These are phyloP conservation scores for Sarcocystis neurona DNA, from an alignment of 169 alveolate genomes.

Conservation along the genomic window DNA sequence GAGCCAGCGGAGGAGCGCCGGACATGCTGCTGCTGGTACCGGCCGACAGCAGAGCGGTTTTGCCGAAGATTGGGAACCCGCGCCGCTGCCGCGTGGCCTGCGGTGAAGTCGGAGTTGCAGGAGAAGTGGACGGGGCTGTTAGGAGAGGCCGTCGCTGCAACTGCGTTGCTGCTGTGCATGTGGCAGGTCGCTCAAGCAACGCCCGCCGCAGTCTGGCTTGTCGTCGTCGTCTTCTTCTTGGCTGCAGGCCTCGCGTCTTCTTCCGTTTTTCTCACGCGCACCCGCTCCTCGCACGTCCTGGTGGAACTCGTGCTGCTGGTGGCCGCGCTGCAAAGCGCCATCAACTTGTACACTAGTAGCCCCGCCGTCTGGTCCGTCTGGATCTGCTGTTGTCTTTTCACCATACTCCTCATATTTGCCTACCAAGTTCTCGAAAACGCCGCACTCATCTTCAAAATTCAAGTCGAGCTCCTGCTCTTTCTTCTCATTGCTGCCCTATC, in stretches of 20 bases:
- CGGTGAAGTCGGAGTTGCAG: not conserved
- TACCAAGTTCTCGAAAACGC: slow-evolving; percentile 33
- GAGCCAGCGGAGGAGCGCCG: not conserved
- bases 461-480: slow-evolving; percentile 49
- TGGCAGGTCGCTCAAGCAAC: not conserved
- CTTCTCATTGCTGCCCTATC: slow-evolving; percentile 42
- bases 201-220: slow-evolving; percentile 11
- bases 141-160: slow-evolving; percentile 14
- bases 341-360: slow-evolving; percentile 22
- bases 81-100: not conserved
- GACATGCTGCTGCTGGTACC: slow-evolving; percentile 56
- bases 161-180: not conserved
- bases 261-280: slow-evolving; percentile 15
- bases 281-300: slow-evolving; percentile 28
- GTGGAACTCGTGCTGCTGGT: slow-evolving; percentile 40
- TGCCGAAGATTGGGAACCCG: not conserved
- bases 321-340: slow-evolving; percentile 24
- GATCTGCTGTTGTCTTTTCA: slow-evolving; percentile 36
- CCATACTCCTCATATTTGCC: slow-evolving; percentile 19
- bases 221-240: slow-evolving; percentile 15
- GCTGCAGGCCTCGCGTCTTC: slow-evolving; percentile 24
- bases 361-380: slow-evolving; percentile 48
- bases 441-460: slow-evolving; percentile 33
- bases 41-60: not conserved
- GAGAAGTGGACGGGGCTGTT: slow-evolving; percentile 23